Base-by-base conservation (phyloP, 768 basidiomycete genomes). In the Mycena latifolia region DNA sequence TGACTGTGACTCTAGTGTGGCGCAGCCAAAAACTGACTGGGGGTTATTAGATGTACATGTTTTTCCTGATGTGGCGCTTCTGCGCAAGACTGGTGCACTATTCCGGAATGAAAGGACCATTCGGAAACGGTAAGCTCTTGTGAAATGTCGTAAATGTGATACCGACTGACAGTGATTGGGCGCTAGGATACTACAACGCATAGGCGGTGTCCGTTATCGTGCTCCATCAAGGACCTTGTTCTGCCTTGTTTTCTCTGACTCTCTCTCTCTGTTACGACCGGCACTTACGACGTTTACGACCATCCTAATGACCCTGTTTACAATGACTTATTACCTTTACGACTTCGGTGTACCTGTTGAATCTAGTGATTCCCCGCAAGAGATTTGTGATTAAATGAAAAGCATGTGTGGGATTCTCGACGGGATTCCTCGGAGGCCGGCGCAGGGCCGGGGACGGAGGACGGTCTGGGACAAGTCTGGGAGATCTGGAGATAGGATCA, bases 21-120 rank as follows among this genome's bases (percentile, higher is more conserved):
- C 75, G 64, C 69, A 69, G 62, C n/a, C n/a, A n/a, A n/a, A n/a
- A 55, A 17, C 22, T 35, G 33, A 48, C 62, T 63, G 58, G 66
- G 25, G n/a, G 51, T 27, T n/a, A 58, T 68, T 71, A 92, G 91
- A 73, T 90, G 55, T 92, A 92, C 82, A 90, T 92, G 89, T 87
- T 85, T 77, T 91, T 92, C 82, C 78, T 92, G 77, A 82, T 81
- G 72, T 93, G 90, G 91, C 83, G 90, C 61, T 92, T 87, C 85
- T 84, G 85, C 72, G 90, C 88, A 77, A 82, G 89, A 71, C 77
- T 92, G 76, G 87, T 89, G 77, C 86, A 89, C 77, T 92, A 92
- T 78, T 75, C 79, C 35, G 78, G 76, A 70, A 84, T 92, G 86
- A 88, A 89, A 72, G 87, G 88, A 57, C 86, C 88, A 37, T 86